Percentiles rank a stretch among this genome's conserved stretches.
phyloP scores from a whole-genome alignment of 768 basidiomycete genomes.

The Peribolospora baueri region DNA sequence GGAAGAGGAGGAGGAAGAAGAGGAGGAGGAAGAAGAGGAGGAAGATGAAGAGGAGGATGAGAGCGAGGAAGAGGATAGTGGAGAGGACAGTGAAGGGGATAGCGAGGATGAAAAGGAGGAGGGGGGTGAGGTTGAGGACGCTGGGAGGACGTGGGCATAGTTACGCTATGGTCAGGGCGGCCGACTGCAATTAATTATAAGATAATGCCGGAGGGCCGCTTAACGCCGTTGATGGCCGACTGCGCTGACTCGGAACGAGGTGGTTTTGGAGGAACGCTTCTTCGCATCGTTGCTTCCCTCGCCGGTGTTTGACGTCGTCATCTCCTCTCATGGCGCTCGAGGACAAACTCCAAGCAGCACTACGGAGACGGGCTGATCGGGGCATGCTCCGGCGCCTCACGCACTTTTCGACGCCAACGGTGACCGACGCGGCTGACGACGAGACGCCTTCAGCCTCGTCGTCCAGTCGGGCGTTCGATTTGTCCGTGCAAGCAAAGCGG shows the following conservation, averaged over 20 bases:
- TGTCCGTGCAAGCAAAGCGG: too few relatives aligned
- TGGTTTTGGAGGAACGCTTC: neutral
- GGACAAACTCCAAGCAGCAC: too few relatives aligned
- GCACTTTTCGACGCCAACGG: too few relatives aligned
- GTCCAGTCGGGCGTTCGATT: too few relatives aligned
- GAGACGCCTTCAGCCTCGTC: too few relatives aligned
- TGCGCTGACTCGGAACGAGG: neutral
- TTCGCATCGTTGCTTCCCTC: neutral
- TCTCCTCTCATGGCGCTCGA: too few relatives aligned
- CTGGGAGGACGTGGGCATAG: constrained; percentile 17
- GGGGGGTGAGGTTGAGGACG: constrained; percentile 13
- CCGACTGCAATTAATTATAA: neutral
- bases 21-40: constrained; percentile 11
- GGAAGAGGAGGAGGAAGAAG: neutral
- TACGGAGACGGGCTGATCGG: too few relatives aligned
- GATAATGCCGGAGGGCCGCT: constrained; percentile 1
- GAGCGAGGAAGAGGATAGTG: constrained; percentile 7
- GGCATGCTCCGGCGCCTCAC: too few relatives aligned
- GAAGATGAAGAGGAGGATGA: constrained; percentile 8
- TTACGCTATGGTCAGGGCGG: constrained; percentile 14
- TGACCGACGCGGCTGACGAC: too few relatives aligned
- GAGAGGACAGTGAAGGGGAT: constrained; percentile 7
- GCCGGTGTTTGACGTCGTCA: neutral
- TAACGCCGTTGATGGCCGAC: neutral
- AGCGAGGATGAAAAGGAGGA: constrained; percentile 15